Evolutionary conservation across 805 yeast genomes (phyloP).

Genomic region (Pichia cephalocereana): DNA sequence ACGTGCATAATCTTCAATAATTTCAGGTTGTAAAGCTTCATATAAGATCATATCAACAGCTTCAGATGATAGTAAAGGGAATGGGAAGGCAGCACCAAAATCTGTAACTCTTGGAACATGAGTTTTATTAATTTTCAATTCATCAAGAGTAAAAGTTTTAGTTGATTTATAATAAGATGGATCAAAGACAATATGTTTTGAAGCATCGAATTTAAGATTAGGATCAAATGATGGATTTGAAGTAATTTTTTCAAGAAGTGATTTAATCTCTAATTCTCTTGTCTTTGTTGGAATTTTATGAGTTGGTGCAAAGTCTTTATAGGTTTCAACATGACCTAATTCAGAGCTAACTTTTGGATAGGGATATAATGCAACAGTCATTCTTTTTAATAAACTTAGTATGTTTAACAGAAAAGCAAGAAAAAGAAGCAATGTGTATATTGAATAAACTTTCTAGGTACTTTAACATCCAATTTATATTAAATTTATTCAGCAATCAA

Average conservation of each 20-base stretch:
- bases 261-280: conserved; percentile 17
- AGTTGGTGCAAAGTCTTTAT: conserved; percentile 2
- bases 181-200: conserved; percentile 29
- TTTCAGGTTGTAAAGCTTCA: conserved; percentile 38
- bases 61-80: conserved; percentile 49
- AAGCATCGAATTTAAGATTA: conserved; percentile 28
- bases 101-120: conserved; percentile 27
- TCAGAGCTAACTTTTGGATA: conserved; percentile 6
- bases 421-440: too few relatives aligned
- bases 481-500: too few relatives aligned
- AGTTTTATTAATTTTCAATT: conserved; percentile 29
- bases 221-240: conserved; percentile 20
- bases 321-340: conserved; percentile 7
- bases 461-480: too few relatives aligned
- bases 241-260: conserved; percentile 12
- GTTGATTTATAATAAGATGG: conserved; percentile 30
- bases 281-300: conserved; percentile 20
- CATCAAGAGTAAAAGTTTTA: conserved; percentile 29
- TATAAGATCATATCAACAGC: conserved; percentile 48
- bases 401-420: too few relatives aligned
- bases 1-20: conserved; percentile 36
- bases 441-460: too few relatives aligned
- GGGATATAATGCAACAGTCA: background rate
- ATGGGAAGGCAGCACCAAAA: conserved; percentile 44
- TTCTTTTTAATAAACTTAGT: background rate